A percentile compares a stretch with the other conserved stretches of the same genome.
phyloP scores from a whole-genome alignment of 805 yeast genomes.

The Suhomyces vadensis region DNA sequence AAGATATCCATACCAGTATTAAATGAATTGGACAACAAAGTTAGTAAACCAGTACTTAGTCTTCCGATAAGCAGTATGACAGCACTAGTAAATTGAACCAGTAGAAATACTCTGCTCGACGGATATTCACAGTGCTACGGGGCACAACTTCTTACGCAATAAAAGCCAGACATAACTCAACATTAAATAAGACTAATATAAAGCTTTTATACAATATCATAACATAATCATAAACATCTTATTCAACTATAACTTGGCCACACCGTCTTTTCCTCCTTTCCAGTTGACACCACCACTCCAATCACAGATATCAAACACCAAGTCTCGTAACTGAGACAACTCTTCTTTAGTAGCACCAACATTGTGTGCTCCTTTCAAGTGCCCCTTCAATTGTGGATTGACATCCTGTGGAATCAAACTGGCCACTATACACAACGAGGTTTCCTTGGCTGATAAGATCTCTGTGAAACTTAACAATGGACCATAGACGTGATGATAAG shows the following conservation, averaged over 20 bases:
- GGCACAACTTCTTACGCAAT: no score
- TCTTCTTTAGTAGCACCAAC: conserved; percentile 71
- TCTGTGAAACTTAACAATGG: conserved; percentile 71
- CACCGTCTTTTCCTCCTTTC: conserved; percentile 54
- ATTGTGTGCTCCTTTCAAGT: conserved; percentile 80
- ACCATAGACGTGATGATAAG: conserved; percentile 72
- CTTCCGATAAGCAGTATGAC: no score
- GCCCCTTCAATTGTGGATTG: conserved; percentile 90
- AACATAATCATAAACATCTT: no score
- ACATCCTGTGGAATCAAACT: conserved; percentile 90
- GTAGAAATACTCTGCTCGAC: no score
- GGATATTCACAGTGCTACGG: no score
- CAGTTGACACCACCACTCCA: conserved; percentile 66
- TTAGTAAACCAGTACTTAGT: no score
- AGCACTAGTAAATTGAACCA: no score
- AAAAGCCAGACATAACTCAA: no score
- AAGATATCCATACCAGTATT: no score
- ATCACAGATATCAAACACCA: conserved; percentile 64
- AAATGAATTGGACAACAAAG: no score
- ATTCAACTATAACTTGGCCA: conserved; percentile 54
- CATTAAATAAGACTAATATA: no score
- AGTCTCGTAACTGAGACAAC: conserved; percentile 55
- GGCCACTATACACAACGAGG: conserved; percentile 75
- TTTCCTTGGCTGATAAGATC: conserved; percentile 63
- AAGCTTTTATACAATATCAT: no score